phyloP scores from a whole-genome alignment of 306 rosid species.

The Abrus pulchellus region DNA sequence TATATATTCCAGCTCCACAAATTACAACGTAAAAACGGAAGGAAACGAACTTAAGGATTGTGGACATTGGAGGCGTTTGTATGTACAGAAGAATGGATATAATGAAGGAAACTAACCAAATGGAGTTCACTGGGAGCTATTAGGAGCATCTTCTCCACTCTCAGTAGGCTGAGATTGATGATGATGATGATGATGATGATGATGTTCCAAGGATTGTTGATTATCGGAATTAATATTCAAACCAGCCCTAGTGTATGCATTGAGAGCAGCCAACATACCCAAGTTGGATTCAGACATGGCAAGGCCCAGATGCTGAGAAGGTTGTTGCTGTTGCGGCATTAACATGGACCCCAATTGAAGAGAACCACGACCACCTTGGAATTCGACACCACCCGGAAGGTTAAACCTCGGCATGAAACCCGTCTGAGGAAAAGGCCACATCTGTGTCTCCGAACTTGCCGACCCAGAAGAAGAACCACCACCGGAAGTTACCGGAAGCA shows the following conservation, averaged over 20 bases:
- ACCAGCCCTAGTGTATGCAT: conserved; percentile 77
- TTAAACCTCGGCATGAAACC: conserved; percentile 79
- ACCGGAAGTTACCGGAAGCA: conserved; percentile 67
- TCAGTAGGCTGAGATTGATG: conserved; percentile 58
- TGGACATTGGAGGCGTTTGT: no score
- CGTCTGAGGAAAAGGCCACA: conserved; percentile 72
- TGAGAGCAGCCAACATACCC: conserved; percentile 88
- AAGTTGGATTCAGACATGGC: conserved; percentile 84
- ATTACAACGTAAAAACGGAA: background rate
- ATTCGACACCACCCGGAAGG: conserved; percentile 62
- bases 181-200: conserved; percentile 52
- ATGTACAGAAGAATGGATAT: no score
- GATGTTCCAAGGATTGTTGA: conserved; percentile 66
- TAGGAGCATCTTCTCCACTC: conserved; percentile 79
- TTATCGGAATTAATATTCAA: conserved; percentile 69
- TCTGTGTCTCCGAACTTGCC: conserved; percentile 66
- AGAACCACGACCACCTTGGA: conserved; percentile 65
- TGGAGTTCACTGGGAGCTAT: conserved; percentile 64
- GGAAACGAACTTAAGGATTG: background rate
- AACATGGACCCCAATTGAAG: conserved; percentile 83
- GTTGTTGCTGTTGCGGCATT: conserved; percentile 75
- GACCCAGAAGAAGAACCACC: conserved; percentile 1
- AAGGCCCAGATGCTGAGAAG: conserved; percentile 75
- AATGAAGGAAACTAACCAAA: conserved; percentile 54
- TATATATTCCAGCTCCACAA: conserved; percentile 36